These are phyloP conservation scores for Chrysophaeum taylorii DNA, from an alignment of 352 stramenopile species.

Conservation along the genomic window DNA sequence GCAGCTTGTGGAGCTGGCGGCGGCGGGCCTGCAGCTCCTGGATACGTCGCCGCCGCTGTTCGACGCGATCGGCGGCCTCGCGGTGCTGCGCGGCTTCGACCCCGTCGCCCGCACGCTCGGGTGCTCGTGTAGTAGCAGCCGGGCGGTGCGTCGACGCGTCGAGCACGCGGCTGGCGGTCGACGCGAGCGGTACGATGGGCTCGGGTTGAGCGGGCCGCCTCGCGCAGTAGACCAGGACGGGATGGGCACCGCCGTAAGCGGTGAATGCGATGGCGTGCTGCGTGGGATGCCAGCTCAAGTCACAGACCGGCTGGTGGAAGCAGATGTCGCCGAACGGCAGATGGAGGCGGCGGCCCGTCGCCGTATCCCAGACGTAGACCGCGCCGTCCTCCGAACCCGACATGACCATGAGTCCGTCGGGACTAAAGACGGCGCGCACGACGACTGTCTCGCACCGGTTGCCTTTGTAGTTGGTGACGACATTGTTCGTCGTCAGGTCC, in stretches of 20 bases:
- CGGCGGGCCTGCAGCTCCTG: too few species aligned
- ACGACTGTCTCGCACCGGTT: neutral
- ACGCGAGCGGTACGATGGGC: too few species aligned
- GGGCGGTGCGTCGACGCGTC: too few species aligned
- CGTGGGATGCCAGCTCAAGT: slow-evolving; percentile 15
- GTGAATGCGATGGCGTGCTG: slow-evolving; percentile 15
- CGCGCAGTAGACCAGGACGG: too few species aligned
- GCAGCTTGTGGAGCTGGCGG: too few species aligned
- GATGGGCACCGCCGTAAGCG: slow-evolving; percentile 13
- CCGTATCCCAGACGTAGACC: slow-evolving; percentile 13
- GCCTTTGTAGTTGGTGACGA: slow-evolving; percentile 14
- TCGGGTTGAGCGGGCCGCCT: too few species aligned
- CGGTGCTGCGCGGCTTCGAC: too few species aligned
- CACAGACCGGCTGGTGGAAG: slow-evolving; percentile 12
- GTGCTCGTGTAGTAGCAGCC: too few species aligned
- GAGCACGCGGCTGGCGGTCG: too few species aligned
- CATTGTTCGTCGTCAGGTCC: slow-evolving; percentile 7
- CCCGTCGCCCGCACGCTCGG: too few species aligned
- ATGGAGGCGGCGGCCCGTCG: neutral
- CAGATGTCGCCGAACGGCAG: neutral
- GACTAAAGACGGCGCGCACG: slow-evolving; percentile 9
- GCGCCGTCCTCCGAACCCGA: slow-evolving; percentile 8
- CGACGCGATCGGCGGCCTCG: too few species aligned
- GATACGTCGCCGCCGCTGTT: too few species aligned
- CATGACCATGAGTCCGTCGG: slow-evolving; percentile 9